Evolutionary conservation across 257 asterid species (phyloP).

Genomic region (Misopates orontium): DNA sequence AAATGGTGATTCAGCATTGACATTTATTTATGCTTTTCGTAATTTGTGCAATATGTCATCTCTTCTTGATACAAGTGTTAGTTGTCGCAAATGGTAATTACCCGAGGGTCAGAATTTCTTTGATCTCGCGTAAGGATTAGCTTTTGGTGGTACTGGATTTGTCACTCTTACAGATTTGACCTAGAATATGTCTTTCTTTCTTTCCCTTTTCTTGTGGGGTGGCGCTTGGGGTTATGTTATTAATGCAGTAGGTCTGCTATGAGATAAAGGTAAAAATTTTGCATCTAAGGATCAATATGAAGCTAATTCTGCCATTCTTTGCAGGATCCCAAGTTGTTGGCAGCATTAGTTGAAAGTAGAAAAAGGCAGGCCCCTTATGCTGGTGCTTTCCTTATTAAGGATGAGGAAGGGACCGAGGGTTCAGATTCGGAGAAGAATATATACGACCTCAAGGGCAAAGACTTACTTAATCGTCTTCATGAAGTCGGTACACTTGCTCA

Average conservation of each 20-base stretch:
- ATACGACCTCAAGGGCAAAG: constrained; percentile 84
- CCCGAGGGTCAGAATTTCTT: not conserved
- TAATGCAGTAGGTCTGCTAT: not conserved
- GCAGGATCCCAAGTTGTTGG: constrained; percentile 94
- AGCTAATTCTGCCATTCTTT: constrained; percentile 26
- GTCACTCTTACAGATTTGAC: not conserved
- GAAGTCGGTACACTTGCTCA: constrained; percentile 96
- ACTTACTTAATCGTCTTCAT: constrained; percentile 78
- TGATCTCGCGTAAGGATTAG: not conserved
- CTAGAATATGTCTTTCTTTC: not conserved
- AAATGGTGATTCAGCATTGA: not conserved
- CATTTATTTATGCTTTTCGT: not conserved
- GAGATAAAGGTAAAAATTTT: not conserved
- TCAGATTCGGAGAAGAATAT: constrained; percentile 71
- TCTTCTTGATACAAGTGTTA: not conserved
- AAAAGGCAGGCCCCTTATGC: constrained; percentile 97
- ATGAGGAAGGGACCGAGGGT: constrained; percentile 73
- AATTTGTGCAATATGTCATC: not conserved
- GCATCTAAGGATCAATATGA: not conserved
- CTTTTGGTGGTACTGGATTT: not conserved
- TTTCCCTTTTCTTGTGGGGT: not conserved
- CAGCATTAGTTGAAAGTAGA: constrained; percentile 85
- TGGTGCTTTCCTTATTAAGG: constrained; percentile 95
- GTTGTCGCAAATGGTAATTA: not conserved
- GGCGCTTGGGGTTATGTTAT: not conserved